Evolutionary conservation across 805 yeast species (phyloP).

Genomic region (Zygoascus biomembranicola): DNA sequence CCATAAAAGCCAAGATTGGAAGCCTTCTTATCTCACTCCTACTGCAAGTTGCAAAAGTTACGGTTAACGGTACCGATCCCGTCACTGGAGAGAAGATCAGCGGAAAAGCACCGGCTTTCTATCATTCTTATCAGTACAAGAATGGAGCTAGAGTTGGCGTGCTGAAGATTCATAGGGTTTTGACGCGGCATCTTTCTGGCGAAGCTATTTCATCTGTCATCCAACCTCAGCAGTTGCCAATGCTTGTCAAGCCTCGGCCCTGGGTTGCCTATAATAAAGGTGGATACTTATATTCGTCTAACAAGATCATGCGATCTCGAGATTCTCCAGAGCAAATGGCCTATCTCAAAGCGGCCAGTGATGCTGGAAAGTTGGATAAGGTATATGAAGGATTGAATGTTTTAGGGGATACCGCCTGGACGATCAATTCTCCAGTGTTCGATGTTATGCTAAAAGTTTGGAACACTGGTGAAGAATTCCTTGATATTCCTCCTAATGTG

Average conservation of each 20-base stretch:
- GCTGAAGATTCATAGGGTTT: conserved; percentile 60
- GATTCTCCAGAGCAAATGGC: conserved; percentile 87
- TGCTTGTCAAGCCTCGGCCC: conserved; percentile 83
- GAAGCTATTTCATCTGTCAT: conserved; percentile 55
- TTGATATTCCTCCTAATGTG: conserved; percentile 59
- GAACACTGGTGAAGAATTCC: conserved; percentile 73
- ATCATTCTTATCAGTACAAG: conserved; percentile 76
- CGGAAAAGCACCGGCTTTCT: conserved; percentile 83
- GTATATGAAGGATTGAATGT: conserved; percentile 80
- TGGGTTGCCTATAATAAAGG: conserved; percentile 82
- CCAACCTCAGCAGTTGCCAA: conserved; percentile 84
- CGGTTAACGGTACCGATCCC: conserved; percentile 77
- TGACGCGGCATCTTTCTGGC: conserved; percentile 58
- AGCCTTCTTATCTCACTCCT: conserved; percentile 67
- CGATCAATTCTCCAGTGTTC: conserved; percentile 68
- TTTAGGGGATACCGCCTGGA: conserved; percentile 86
- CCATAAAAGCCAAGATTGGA: conserved; percentile 64
- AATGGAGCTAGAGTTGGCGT: conserved; percentile 78
- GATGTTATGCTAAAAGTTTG: conserved; percentile 67
- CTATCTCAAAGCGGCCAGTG: conserved; percentile 77
- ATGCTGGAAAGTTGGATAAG: conserved; percentile 50
- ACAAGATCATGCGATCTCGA: conserved; percentile 62
- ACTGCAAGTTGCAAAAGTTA: conserved; percentile 73
- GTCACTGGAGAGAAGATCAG: conserved; percentile 54
- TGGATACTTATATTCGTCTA: conserved; percentile 65